A percentile compares a stretch with the other conserved stretches of the same genome.
Evolutionary conservation across 2,329 filamentous ascomycete species (phyloP).

Genomic region (Cercospora sp.): DNA sequence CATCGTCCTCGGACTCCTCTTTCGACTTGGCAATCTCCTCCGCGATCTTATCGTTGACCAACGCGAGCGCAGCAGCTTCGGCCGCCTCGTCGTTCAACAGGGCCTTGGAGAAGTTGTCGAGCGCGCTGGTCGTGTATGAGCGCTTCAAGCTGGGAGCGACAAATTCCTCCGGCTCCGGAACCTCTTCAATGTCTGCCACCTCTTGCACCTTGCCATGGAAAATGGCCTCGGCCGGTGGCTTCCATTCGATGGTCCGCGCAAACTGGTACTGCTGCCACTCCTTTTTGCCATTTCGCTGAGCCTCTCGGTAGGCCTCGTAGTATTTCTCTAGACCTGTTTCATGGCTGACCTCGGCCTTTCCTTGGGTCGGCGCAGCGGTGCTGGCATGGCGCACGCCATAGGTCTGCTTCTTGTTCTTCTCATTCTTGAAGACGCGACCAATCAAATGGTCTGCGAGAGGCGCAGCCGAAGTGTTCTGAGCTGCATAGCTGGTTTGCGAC

Average conservation of each 20-base stretch:
- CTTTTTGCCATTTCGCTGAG: conserved; percentile 71
- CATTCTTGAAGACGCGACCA: conserved; percentile 48
- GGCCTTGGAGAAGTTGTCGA: conserved; percentile 60
- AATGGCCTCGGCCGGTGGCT: conserved; percentile 50
- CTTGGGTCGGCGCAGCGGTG: conserved; percentile 39
- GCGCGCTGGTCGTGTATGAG: conserved; percentile 55
- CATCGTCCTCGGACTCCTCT: conserved; percentile 47
- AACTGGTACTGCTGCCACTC: conserved; percentile 86
- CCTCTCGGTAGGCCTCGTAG: conserved; percentile 84
- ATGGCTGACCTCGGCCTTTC: conserved; percentile 33
- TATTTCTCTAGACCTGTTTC: conserved; percentile 76
- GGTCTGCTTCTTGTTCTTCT: conserved; percentile 36
- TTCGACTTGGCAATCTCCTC: conserved; percentile 69
- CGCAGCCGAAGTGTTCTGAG: conserved; percentile 59
- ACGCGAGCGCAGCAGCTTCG: conserved; percentile 63
- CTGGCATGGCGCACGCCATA: conserved; percentile 39
- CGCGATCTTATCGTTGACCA: conserved; percentile 81
- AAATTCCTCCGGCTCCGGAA: conserved; percentile 35
- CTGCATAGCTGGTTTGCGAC: conserved; percentile 78
- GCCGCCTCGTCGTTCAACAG: conserved; percentile 50
- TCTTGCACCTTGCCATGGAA: conserved; percentile 42
- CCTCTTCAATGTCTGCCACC: conserved; percentile 41
- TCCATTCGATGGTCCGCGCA: conserved; percentile 86
- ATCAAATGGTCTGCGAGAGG: conserved; percentile 53
- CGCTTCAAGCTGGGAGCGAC: conserved; percentile 44